Percentiles rank a stretch among this genome's conserved stretches.
These are phyloP conservation scores for Rutstroemia sp. DNA, from an alignment of 2,329 filamentous ascomycete genomes.

Conservation along the genomic window DNA sequence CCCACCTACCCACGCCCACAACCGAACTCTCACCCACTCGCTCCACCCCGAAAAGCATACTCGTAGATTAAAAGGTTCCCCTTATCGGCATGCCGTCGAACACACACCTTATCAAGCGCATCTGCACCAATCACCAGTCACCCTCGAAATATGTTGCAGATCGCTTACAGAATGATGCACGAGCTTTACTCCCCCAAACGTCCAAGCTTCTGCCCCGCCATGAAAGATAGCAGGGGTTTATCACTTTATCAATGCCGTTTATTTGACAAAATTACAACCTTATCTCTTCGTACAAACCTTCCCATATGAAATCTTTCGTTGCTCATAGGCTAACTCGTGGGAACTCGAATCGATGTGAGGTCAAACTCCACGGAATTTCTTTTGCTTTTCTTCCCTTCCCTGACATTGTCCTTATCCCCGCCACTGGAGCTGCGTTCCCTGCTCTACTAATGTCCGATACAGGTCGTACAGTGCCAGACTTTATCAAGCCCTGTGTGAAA, in stretches of 20 bases:
- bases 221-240: constrained; percentile 1
- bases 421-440: too few species aligned
- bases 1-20: too few species aligned
- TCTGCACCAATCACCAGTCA: not conserved
- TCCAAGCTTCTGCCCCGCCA: not conserved
- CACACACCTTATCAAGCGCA: too few species aligned
- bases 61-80: not conserved
- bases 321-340: too few species aligned
- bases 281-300: not conserved
- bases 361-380: too few species aligned
- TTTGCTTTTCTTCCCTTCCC: too few species aligned
- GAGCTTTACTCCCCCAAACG: not conserved
- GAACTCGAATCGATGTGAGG: too few species aligned
- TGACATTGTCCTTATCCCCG: too few species aligned
- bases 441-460: too few species aligned
- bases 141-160: not conserved
- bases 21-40: too few species aligned
- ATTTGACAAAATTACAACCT: constrained; percentile 7
- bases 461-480: not conserved
- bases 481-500: not conserved
- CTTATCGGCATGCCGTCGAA: not conserved
- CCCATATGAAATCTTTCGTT: not conserved
- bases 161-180: not conserved
- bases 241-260: not conserved
- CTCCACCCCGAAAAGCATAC: too few species aligned